Percentiles rank a stretch among this genome's conserved stretches.
These are phyloP conservation scores for Stemphylium lycopersici DNA, from an alignment of 2,329 filamentous ascomycete species.

Conservation along the genomic window DNA sequence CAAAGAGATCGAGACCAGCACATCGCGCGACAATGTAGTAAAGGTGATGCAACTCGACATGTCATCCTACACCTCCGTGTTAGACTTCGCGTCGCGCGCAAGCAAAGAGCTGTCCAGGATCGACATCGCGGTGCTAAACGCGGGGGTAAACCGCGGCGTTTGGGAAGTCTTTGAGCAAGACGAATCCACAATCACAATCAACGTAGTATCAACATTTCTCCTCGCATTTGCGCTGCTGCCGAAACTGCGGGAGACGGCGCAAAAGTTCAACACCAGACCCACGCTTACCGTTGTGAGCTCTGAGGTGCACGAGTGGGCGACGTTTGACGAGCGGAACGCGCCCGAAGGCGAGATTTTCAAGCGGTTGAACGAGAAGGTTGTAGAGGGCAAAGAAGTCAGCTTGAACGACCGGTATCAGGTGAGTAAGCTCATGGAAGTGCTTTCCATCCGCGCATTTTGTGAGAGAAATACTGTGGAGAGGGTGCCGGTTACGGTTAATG, in stretches of 20 bases:
- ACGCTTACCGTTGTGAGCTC: conserved; percentile 42
- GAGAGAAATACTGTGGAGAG: conserved; percentile 14
- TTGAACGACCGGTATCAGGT: conserved; percentile 31
- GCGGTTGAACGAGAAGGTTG: conserved; percentile 25
- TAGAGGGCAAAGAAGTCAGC: conserved; percentile 8
- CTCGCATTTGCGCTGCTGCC: conserved; percentile 40
- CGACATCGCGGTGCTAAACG: conserved; percentile 50
- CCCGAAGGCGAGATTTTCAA: conserved; percentile 38
- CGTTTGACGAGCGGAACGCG: conserved; percentile 32
- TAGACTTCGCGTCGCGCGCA: conserved; percentile 38
- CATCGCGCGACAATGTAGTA: conserved; percentile 39
- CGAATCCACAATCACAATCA: conserved; percentile 47
- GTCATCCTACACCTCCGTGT: conserved; percentile 47
- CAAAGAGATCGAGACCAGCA: conserved; percentile 47
- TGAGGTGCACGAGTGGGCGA: conserved; percentile 39
- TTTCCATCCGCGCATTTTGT: conserved; percentile 32
- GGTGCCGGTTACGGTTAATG: conserved; percentile 41
- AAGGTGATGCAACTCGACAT: conserved; percentile 58
- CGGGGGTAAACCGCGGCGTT: conserved; percentile 39
- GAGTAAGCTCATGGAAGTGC: conserved; percentile 44
- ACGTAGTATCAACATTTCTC: conserved; percentile 50
- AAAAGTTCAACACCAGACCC: conserved; percentile 29
- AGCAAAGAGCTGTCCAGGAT: conserved; percentile 33
- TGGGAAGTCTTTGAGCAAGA: conserved; percentile 38
- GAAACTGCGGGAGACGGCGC: conserved; percentile 32